Base-by-base conservation (phyloP, 345 rosid species). In the Atalantia buxifolia region DNA sequence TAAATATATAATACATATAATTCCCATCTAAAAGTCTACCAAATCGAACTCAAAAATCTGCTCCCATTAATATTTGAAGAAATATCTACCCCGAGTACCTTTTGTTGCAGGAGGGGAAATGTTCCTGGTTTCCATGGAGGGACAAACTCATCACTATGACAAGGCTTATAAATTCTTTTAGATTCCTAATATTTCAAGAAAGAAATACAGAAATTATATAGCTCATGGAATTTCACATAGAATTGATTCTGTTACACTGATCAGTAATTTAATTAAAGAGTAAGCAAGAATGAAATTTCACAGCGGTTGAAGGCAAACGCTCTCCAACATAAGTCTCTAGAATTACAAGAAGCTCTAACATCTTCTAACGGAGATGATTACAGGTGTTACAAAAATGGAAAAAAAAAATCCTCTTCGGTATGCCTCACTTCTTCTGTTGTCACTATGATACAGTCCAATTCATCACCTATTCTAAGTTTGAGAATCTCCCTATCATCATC, bases 391-490 rank as follows among this genome's bases (percentile, higher is more conserved):
- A 53, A 53, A 53, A 53, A 53, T 18, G 22, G 1, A 10, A 42
- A 7, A 53, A 69, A 48, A 69, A 38, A 7, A 22, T 36, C 40
- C 21, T 38, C 75, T 65, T 65, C 76, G 22, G 55, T 66, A 60
- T 75, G 53, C 67, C 76, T 62, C 71, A 69, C 71, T 67, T 78
- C 80, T 73, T 63, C 28, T 62, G 57, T 71, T 77, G 71, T 67
- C 67, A 66, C 85, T 83, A 86, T 84, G 82, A 76, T 85, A 88
- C 86, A 83, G 72, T 77, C 77, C 71, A 77, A 79, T 69, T 59
- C 67, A 77, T 62, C 60, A 73, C 79, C 85, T 78, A 77, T 22
- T 80, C 77, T 70, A 66, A 50, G 21, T 25, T 74, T 48, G 57
- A 28, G 38, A 56, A 28, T 53, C 66, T 42, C 33, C 38, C 67